Conservation (phyloP, 2,329 filamentous ascomycete species). For the Fusarium sacchari region DNA sequence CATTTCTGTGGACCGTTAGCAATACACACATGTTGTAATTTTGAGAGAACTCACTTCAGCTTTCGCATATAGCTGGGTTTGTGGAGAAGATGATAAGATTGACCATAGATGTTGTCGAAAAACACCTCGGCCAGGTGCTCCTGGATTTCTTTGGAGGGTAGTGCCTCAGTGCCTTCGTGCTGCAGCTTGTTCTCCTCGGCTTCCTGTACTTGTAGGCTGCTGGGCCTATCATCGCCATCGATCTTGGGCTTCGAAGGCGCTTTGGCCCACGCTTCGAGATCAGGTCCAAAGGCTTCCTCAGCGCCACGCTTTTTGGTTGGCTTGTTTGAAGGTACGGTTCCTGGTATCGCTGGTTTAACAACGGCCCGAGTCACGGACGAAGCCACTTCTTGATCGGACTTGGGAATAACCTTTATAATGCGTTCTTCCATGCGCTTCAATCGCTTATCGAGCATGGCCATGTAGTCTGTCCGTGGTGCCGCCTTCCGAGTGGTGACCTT, state of each 20-base stretch:
- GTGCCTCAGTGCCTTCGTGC: constrained; percentile 81
- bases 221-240: constrained; percentile 56
- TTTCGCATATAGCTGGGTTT: constrained; percentile 98
- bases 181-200: constrained; percentile 80
- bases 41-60: constrained; percentile 65
- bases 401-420: constrained; percentile 94
- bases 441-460: constrained; percentile 98
- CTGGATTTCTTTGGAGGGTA: constrained; percentile 88
- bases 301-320: constrained; percentile 82
- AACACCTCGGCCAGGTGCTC: constrained; percentile 94
- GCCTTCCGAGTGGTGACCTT: constrained; percentile 96
- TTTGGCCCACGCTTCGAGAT: constrained; percentile 84
- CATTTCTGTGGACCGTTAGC: constrained; percentile 45
- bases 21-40: not conserved
- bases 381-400: constrained; percentile 77
- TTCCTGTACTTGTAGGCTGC: constrained; percentile 68
- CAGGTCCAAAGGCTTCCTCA: constrained; percentile 86
- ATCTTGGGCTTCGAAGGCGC: constrained; percentile 62
- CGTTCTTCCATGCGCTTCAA: constrained; percentile 97
- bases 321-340: constrained; percentile 57
- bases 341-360: constrained; percentile 80
- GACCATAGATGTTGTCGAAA: constrained; percentile 95
- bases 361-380: constrained; percentile 78
- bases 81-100: constrained; percentile 92
- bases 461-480: constrained; percentile 94